Base-by-base conservation (phyloP, 441 rosid genomes). In the Syzygium malaccense region DNA sequence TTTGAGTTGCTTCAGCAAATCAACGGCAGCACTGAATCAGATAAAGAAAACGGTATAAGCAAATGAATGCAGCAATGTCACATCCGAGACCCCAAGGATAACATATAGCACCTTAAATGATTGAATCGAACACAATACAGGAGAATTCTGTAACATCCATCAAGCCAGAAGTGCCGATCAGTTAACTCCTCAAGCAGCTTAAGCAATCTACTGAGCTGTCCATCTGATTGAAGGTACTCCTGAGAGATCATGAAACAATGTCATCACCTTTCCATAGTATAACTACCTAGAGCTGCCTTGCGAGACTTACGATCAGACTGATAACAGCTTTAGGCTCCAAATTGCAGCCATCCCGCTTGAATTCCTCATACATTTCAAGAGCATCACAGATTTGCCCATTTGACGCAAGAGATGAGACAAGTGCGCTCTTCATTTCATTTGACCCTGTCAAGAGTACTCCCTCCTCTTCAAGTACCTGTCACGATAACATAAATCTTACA, bases 381-480 rank as follows among this genome's bases (percentile, higher is more conserved):
- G 99, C 99, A 90, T 97, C 99, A 68, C 90, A 83, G 80, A 94
- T 87, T 89, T 92, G 92, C 91, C 97, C 98, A 91, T 92, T 91
- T 86, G 93, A 93, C 80, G 98, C 99, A 90, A 97, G 96, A 89
- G 98, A 96, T 26, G 92, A 91, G 86, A 96, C 91, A 87, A 98
- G 97, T 33, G 49, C 92, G 88, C 99, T 94, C 92, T 93, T 98
- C 88, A 98, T 92, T 93, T 96, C 99, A 85, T 91, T 92, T 60
- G 85, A 90, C 94, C 87, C 88, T 88, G 92, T 91, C 51, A 56
- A 26, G 4, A 96, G 93, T 88, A 94, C 88, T 55, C 78, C 92
- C 85, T 85, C 60, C 85, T 94, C 96, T 71, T 88, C 41, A 89
- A 95, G 87, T 89, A 98, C 96, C 99, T 98, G 93, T 89, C 60